phyloP scores from a whole-genome alignment of 352 stramenopile species.

The Phytophthora chlamydospora region DNA sequence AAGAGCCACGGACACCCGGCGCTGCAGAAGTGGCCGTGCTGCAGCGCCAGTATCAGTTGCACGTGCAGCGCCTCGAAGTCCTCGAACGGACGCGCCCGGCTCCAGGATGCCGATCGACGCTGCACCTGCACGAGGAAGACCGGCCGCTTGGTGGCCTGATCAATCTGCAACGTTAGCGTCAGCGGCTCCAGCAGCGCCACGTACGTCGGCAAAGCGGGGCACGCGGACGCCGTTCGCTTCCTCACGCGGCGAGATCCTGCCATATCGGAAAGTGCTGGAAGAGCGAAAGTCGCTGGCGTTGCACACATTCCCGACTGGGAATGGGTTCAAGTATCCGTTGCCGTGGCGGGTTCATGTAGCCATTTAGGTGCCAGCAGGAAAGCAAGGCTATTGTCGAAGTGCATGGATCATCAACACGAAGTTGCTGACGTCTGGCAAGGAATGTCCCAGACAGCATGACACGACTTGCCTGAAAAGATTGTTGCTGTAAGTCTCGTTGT shows the following conservation, averaged over 20 bases:
- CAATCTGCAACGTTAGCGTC: constrained; percentile 23
- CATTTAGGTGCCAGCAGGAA: too few relatives aligned
- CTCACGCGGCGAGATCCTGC: constrained; percentile 25
- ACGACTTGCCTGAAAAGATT: neutral
- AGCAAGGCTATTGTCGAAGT: too few relatives aligned
- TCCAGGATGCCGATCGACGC: constrained; percentile 23
- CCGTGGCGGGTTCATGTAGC: too few relatives aligned
- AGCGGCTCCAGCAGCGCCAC: constrained; percentile 34
- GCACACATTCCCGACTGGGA: neutral
- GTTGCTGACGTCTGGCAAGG: too few relatives aligned
- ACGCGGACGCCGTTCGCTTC: constrained; percentile 15
- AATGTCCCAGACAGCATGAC: neutral
- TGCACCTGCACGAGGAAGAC: constrained; percentile 35
- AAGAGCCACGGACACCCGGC: constrained; percentile 37
- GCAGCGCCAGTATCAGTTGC: constrained; percentile 23
- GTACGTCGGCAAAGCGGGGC: constrained; percentile 27
- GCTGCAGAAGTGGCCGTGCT: constrained; percentile 44
- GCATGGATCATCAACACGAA: too few relatives aligned
- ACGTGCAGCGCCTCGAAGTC: constrained; percentile 35
- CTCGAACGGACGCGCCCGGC: constrained; percentile 23
- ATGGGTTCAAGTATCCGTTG: constrained; percentile 27
- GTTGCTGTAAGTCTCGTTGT: constrained; percentile 11
- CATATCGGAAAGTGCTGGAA: constrained; percentile 11
- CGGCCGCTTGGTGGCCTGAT: constrained; percentile 10
- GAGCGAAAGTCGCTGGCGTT: constrained; percentile 1